These are phyloP conservation scores for Lactarius deliciosus DNA, from an alignment of 768 basidiomycete genomes.

Conservation along the genomic window DNA sequence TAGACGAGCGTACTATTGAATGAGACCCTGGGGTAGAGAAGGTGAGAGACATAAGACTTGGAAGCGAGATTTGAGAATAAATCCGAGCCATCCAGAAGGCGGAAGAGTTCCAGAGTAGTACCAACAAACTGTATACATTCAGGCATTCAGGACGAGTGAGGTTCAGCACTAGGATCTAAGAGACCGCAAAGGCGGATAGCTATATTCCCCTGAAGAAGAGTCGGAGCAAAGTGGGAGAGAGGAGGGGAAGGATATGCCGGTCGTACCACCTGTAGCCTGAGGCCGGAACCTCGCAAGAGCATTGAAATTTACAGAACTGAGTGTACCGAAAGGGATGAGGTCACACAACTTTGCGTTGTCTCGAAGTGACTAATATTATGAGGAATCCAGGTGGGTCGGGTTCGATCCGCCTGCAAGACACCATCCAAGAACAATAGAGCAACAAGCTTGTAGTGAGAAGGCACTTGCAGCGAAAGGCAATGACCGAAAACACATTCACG, in stretches of 20 bases:
- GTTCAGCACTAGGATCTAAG: conserved; percentile 48
- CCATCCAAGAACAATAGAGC: neutral
- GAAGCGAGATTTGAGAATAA: conserved; percentile 11
- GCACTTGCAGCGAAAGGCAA: conserved; percentile 49
- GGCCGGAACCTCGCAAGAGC: conserved; percentile 31
- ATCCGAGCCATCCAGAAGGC: conserved; percentile 65
- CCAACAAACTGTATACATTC: neutral
- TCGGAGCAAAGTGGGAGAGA: conserved; percentile 48
- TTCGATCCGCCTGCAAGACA: too few relatives aligned
- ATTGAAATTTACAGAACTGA: conserved; percentile 56
- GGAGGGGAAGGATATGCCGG: conserved; percentile 39
- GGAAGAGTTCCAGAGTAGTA: conserved; percentile 47
- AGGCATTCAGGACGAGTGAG: neutral
- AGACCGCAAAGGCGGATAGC: conserved; percentile 52
- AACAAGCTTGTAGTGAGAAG: conserved; percentile 34
- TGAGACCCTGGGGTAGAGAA: conserved; percentile 59
- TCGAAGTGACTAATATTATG: conserved; percentile 46
- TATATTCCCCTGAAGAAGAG: conserved; percentile 61
- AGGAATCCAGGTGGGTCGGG: conserved; percentile 44
- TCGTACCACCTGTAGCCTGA: neutral
- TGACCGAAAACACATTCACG: conserved; percentile 56
- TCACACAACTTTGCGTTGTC: conserved; percentile 68
- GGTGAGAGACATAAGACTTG: neutral
- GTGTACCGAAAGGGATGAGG: conserved; percentile 35
- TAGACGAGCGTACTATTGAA: conserved; percentile 57